Conservation (phyloP, 2,329 filamentous ascomycete genomes). For the Cercospora zeina region DNA sequence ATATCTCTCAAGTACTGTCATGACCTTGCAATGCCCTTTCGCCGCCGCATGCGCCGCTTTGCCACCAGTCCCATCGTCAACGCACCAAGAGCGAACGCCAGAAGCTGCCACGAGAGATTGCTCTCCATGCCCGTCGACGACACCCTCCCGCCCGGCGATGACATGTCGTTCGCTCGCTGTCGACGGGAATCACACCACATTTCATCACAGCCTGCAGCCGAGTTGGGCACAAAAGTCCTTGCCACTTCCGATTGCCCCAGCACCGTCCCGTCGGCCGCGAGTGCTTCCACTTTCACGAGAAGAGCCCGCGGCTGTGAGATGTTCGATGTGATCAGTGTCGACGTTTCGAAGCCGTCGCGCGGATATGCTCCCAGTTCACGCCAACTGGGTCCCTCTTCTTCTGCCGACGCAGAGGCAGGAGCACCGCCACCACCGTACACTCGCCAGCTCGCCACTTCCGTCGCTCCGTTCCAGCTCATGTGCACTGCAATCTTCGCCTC, state of each 20-base stretch:
- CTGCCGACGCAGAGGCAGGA: background rate
- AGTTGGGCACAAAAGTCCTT: background rate
- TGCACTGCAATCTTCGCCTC: background rate
- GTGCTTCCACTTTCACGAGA: background rate
- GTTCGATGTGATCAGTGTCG: background rate
- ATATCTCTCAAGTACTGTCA: too few relatives aligned
- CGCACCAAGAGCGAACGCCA: background rate
- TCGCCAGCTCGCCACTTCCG: constrained; percentile 7
- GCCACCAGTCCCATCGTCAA: background rate
- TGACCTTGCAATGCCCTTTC: background rate
- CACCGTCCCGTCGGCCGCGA: background rate
- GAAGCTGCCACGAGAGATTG: background rate
- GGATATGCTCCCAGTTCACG: background rate
- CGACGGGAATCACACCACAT: background rate
- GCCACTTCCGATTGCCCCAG: background rate
- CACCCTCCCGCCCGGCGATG: background rate
- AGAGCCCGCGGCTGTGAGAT: background rate
- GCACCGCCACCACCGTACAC: background rate
- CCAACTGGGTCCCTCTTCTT: background rate
- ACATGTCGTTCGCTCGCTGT: background rate
- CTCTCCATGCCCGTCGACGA: background rate
- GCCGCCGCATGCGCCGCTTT: background rate
- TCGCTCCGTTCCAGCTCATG: constrained; percentile 9
- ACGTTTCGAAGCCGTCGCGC: background rate
- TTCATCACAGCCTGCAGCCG: background rate